Conservation (phyloP, 768 basidiomycete species). For the Lactifluus echinatus region DNA sequence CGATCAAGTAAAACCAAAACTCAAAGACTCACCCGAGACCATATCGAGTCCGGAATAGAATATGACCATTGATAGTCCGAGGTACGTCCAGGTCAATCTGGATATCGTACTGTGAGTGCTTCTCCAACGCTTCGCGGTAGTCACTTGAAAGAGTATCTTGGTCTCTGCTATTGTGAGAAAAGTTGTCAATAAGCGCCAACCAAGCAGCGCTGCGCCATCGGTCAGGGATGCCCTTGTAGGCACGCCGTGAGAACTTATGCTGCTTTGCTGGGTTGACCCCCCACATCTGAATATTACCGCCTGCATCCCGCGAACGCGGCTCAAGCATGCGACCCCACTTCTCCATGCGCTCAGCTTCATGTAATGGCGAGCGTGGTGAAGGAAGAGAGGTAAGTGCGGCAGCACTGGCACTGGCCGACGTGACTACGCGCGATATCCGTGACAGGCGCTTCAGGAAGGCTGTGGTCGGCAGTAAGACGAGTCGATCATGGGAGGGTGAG, state of each 20-base stretch:
- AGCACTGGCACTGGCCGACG: constrained; percentile 38
- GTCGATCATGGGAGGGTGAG: constrained; percentile 72
- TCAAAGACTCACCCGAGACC: constrained; percentile 70
- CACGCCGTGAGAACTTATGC: constrained; percentile 60
- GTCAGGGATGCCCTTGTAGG: constrained; percentile 95
- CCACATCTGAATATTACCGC: constrained; percentile 75
- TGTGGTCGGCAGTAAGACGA: constrained; percentile 58
- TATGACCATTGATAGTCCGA: constrained; percentile 88
- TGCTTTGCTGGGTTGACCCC: constrained; percentile 53
- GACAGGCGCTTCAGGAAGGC: constrained; percentile 55
- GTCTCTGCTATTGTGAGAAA: constrained; percentile 36
- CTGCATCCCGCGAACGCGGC: constrained; percentile 57
- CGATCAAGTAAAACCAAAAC: neutral
- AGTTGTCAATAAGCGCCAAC: constrained; percentile 67
- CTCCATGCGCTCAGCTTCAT: constrained; percentile 67
- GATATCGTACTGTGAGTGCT: constrained; percentile 83
- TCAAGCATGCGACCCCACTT: constrained; percentile 94
- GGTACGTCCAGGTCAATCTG: constrained; percentile 99
- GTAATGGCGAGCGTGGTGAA: constrained; percentile 37
- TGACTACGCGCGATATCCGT: constrained; percentile 27
- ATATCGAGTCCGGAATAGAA: constrained; percentile 92
- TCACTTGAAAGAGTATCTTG: constrained; percentile 38
- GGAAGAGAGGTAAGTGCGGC: constrained; percentile 39
- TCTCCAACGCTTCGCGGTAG: constrained; percentile 60
- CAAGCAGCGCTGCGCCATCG: constrained; percentile 91